These are phyloP conservation scores for Apiospora rasikravindrae DNA, from an alignment of 2,329 filamentous ascomycete genomes.

Conservation along the genomic window DNA sequence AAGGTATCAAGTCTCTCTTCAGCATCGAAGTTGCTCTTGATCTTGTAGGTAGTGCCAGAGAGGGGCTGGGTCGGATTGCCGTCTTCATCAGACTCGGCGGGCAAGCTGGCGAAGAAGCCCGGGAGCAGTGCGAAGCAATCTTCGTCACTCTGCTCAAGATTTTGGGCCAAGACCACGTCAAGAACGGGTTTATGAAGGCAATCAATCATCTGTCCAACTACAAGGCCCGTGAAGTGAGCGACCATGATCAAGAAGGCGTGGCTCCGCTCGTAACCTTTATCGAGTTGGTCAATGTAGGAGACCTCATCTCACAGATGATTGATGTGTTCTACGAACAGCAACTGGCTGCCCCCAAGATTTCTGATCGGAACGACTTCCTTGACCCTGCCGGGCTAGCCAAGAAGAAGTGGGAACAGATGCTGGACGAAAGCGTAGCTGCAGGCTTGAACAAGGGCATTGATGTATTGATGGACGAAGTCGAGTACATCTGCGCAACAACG, in stretches of 20 bases:
- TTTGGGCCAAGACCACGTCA: constrained; percentile 85
- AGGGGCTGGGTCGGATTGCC: constrained; percentile 82
- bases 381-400: constrained; percentile 92
- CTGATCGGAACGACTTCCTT: constrained; percentile 92
- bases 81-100: constrained; percentile 82
- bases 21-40: constrained; percentile 94
- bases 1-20: constrained; percentile 93
- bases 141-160: constrained; percentile 86
- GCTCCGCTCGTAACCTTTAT: constrained; percentile 94
- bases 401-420: constrained; percentile 98
- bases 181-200: constrained; percentile 90
- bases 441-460: constrained; percentile 98
- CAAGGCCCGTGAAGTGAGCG: constrained; percentile 81
- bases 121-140: constrained; percentile 86
- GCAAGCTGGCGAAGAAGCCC: constrained; percentile 80
- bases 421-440: constrained; percentile 94
- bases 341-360: constrained; percentile 79
- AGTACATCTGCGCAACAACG: constrained; percentile 89
- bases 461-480: constrained; percentile 97
- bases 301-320: constrained; percentile 98
- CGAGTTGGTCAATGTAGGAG: constrained; percentile 96
- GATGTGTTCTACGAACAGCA: constrained; percentile 99
- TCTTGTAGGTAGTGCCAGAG: constrained; percentile 86
- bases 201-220: constrained; percentile 90
- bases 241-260: constrained; percentile 74